Evolutionary conservation across 2,329 filamentous ascomycete species (phyloP).

Genomic region (Apiospora aurea): DNA sequence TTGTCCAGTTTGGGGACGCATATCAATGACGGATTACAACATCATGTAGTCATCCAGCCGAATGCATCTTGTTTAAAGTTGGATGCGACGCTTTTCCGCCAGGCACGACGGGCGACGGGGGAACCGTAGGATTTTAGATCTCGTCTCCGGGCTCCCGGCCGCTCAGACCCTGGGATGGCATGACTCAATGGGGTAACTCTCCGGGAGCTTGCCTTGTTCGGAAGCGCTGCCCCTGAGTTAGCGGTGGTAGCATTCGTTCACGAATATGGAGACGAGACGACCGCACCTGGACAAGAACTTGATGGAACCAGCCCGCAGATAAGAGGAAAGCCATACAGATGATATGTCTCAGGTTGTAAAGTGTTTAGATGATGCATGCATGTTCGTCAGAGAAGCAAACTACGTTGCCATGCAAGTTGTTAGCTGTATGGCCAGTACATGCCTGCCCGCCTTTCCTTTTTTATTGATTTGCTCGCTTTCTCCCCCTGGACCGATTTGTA

Average conservation of each 20-base stretch:
- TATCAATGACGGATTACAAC: background rate
- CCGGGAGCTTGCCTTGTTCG: background rate
- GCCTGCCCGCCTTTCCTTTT: constrained; percentile 12
- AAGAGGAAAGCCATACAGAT: background rate
- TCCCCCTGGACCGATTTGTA: background rate
- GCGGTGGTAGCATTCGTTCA: background rate
- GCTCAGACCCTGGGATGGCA: constrained; percentile 15
- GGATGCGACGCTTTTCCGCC: background rate
- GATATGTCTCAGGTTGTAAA: background rate
- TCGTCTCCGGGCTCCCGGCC: constrained; percentile 11
- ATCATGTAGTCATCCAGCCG: background rate
- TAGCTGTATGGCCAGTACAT: background rate
- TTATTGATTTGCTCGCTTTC: background rate
- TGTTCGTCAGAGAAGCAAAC: background rate
- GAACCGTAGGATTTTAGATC: constrained; percentile 18
- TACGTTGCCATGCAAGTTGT: background rate
- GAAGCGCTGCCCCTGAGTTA: constrained; percentile 2
- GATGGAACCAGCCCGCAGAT: background rate
- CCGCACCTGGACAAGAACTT: background rate
- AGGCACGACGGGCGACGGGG: constrained; percentile 10
- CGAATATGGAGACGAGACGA: background rate
- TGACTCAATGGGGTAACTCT: constrained; percentile 1
- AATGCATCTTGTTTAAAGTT: background rate
- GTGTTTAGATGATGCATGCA: background rate
- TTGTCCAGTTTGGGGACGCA: background rate